Conservation (phyloP, 2,329 filamentous ascomycete genomes). For the Exophiala xenobiotica region DNA sequence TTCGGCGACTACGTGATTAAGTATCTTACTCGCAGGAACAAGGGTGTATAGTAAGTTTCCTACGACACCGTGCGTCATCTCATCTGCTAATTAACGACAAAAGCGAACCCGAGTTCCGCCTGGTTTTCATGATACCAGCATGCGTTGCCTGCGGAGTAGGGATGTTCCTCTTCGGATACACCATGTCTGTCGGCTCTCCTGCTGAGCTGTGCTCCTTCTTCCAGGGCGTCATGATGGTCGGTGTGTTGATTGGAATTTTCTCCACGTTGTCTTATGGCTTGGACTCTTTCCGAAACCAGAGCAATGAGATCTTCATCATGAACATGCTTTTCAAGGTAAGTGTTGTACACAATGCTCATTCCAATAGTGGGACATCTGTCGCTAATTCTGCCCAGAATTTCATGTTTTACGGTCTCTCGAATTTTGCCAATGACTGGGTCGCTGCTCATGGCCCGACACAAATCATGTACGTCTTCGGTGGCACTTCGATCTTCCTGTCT, state of each 20-base stretch:
- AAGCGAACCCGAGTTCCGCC: conserved; percentile 34
- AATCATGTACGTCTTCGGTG: conserved; percentile 35
- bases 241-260: conserved; percentile 33
- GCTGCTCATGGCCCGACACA: conserved; percentile 27
- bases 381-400: conserved; percentile 29
- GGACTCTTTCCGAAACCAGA: conserved; percentile 33
- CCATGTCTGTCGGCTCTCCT: conserved; percentile 19
- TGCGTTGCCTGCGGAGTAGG: conserved; percentile 29
- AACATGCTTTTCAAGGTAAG: conserved; percentile 34
- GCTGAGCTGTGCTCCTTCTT: conserved; percentile 33
- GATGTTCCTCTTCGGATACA: conserved; percentile 34
- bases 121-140: conserved; percentile 31
- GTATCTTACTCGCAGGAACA: conserved; percentile 43
- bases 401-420: conserved; percentile 34
- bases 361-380: background rate
- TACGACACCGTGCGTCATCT: background rate
- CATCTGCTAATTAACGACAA: background rate
- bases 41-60: conserved; percentile 38
- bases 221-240: conserved; percentile 33
- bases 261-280: conserved; percentile 29
- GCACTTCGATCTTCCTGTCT: conserved; percentile 31
- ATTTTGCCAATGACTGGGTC: conserved; percentile 34
- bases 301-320: conserved; percentile 35
- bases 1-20: conserved; percentile 37
- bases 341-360: background rate